These are phyloP conservation scores for Fusarium nisikadoi DNA, from an alignment of 2,329 filamentous ascomycete genomes.

Conservation along the genomic window DNA sequence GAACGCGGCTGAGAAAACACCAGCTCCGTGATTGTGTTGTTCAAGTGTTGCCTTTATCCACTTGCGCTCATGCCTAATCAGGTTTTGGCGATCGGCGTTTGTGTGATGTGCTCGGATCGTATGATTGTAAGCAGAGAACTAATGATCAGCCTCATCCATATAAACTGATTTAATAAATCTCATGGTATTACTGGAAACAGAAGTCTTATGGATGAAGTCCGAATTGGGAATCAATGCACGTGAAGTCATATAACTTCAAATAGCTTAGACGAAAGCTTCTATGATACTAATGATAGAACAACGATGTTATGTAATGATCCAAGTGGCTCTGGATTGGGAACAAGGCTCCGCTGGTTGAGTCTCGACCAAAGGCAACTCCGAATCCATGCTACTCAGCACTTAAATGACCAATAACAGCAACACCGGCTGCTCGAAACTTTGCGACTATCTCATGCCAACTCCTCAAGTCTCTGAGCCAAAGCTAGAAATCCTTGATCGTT, in stretches of 20 bases:
- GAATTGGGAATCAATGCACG: not conserved
- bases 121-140: not conserved
- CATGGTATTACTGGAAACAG: not conserved
- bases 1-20: not conserved
- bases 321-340: not conserved
- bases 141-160: not conserved
- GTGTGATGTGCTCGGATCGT: not conserved
- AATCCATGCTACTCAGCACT: not conserved
- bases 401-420: not conserved
- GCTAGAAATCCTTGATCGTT: slow-evolving; percentile 48
- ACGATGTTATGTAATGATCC: not conserved
- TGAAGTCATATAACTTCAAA: not conserved
- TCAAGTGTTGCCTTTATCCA: not conserved
- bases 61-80: not conserved
- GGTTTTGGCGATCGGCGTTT: not conserved
- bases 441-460: slow-evolving; percentile 13
- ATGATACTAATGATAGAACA: not conserved
- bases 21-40: not conserved
- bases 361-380: not conserved
- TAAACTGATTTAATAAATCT: not conserved
- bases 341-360: not conserved
- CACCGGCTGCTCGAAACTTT: not conserved
- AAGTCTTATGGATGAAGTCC: not conserved
- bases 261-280: not conserved
- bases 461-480: slow-evolving; percentile 44